Base-by-base conservation (phyloP, 306 rosid genomes). In the Cicer bijugum region DNA sequence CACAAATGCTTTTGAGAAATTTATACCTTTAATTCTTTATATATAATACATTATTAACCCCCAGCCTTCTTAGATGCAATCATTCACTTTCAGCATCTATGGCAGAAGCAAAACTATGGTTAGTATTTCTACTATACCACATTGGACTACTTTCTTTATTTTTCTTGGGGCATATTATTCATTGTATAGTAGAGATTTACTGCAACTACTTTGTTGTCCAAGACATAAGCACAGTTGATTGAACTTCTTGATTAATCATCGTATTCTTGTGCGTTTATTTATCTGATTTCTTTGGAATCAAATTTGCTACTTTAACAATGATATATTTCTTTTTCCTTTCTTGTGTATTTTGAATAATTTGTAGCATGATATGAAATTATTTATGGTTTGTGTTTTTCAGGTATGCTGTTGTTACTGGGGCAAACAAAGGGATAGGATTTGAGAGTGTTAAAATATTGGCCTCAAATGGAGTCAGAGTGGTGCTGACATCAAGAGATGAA, bases 391-490 rank as follows among this genome's bases (percentile, higher is more conserved):
- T 39, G 51, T 23, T 62, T 60, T 67, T 65, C 47, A 82, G 86
- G 53, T 82, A 74, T 78, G 86, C 66, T 8, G 81, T 82, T 53
- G 86, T 78, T 46, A 82, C 86, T 7, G 83, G 86, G 12, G 40
- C 82, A 56, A 82, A 82, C 72, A 82, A 78, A 73, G 85, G 85
- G 46, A 78, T 77, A 43, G 85, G 86, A 37, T 74, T 82, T 4
- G 86, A 78, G 67, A 78, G 74, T 37, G 80, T 56, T 6, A 82
- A 78, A 58, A 19, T 44, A 43, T 75, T 82, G 75, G 86, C 83
- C 23, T 74, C 83, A 39, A 69, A 82, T 69, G 86, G 75, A 23
- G 46, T 78, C 28, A 78, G 71, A 68, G 81, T 82, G 77, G 81
- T 74, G 28, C 83, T 78, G 15, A 62, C 83, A 0, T 77, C 85